These are phyloP conservation scores for Camellia japonica DNA, from an alignment of 148 eudicot genomes.

Conservation along the genomic window DNA sequence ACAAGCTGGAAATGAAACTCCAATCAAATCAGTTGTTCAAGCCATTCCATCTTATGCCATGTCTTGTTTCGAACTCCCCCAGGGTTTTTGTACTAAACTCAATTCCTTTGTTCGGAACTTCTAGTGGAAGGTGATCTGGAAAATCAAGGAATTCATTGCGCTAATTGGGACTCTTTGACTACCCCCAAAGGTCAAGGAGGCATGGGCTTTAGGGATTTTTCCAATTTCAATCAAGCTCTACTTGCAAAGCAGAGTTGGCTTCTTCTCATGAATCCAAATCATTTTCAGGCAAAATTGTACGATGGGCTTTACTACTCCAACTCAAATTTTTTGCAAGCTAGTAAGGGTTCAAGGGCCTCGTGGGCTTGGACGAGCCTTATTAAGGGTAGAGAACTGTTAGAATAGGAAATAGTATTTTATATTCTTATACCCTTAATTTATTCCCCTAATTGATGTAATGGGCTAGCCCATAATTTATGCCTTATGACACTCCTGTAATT, in stretches of 20 bases:
- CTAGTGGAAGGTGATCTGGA: background rate
- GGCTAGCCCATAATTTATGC: no score
- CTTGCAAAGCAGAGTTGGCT: constrained; percentile 6
- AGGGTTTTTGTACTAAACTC: background rate
- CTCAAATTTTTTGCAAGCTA: background rate
- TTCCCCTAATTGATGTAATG: no score
- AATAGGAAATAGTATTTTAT: no score
- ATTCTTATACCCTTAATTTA: no score
- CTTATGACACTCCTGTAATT: no score
- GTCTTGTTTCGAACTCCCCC: background rate
- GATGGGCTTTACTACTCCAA: background rate
- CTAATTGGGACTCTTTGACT: background rate
- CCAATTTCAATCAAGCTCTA: background rate
- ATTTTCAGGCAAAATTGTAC: background rate
- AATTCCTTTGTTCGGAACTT: background rate
- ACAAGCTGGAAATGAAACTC: background rate
- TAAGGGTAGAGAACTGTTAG: no score
- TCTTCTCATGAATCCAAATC: background rate
- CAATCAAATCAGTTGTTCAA: background rate
- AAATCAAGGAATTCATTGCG: background rate
- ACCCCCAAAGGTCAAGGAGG: background rate
- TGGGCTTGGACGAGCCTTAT: background rate
- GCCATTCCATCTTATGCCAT: background rate
- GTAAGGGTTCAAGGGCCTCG: background rate
- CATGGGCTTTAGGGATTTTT: background rate